Evolutionary conservation across 2,329 filamentous ascomycete genomes (phyloP).

Genomic region (Cryoendolithus antarcticus): DNA sequence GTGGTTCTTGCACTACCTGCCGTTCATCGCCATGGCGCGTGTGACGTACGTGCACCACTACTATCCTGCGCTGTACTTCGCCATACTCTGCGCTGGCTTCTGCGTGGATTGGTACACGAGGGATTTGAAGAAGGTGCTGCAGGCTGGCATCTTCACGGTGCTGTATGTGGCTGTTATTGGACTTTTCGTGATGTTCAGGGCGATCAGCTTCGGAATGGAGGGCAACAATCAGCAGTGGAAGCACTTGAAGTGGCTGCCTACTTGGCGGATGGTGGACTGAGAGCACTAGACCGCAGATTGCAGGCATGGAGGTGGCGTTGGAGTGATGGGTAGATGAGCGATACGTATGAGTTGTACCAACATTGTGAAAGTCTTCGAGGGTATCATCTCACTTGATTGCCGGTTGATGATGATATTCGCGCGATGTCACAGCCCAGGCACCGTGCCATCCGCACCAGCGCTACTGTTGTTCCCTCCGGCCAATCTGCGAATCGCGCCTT

Average conservation of each 20-base stretch:
- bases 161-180: slow-evolving; percentile 66
- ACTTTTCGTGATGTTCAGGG: slow-evolving; percentile 81
- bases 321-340: too few relatives aligned
- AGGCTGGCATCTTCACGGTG: slow-evolving; percentile 57
- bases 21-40: slow-evolving; percentile 94
- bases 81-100: slow-evolving; percentile 82
- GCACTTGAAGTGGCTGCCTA: slow-evolving; percentile 87
- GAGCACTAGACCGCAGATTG: too few relatives aligned
- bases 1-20: slow-evolving; percentile 93
- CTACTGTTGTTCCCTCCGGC: too few relatives aligned
- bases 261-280: slow-evolving; percentile 69
- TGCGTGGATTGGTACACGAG: slow-evolving; percentile 71
- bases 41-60: slow-evolving; percentile 99
- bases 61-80: slow-evolving; percentile 96
- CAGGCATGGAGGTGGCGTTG: too few relatives aligned
- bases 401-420: too few relatives aligned
- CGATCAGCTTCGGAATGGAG: slow-evolving; percentile 92
- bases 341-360: too few relatives aligned
- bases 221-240: slow-evolving; percentile 72
- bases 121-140: slow-evolving; percentile 49
- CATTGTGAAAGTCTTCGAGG: too few relatives aligned
- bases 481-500: too few relatives aligned
- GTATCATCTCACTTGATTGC: too few relatives aligned
- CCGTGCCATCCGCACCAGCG: too few relatives aligned
- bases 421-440: too few relatives aligned